Evolutionary conservation across 2,329 filamentous ascomycete species (phyloP).

Genomic region (Biscogniauxia mediterranea): DNA sequence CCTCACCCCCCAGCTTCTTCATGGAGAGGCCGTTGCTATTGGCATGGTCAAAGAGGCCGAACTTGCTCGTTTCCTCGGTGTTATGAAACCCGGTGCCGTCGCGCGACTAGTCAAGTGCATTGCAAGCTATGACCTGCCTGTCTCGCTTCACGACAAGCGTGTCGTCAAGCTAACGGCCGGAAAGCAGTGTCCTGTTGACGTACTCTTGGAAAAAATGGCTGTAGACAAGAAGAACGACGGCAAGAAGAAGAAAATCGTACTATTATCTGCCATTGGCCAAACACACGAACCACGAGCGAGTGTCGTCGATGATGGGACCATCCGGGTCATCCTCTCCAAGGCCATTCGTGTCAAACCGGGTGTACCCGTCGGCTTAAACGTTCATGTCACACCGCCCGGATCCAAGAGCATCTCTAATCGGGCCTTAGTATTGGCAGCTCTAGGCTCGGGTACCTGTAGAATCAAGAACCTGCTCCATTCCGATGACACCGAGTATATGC

Average conservation of each 20-base stretch:
- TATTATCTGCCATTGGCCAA: constrained; percentile 85
- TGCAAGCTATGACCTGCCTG: constrained; percentile 87
- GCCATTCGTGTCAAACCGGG: constrained; percentile 73
- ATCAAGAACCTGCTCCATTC: constrained; percentile 94
- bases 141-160: constrained; percentile 77
- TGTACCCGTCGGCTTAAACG: constrained; percentile 61
- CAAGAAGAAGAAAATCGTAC: constrained; percentile 90
- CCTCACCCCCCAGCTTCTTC: constrained; percentile 88
- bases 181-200: constrained; percentile 83
- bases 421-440: constrained; percentile 87
- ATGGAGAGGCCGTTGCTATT: constrained; percentile 94
- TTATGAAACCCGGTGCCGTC: constrained; percentile 82
- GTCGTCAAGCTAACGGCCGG: constrained; percentile 80
- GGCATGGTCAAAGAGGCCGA: constrained; percentile 99
- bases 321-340: constrained; percentile 79
- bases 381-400: constrained; percentile 83
- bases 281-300: constrained; percentile 86
- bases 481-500: constrained; percentile 96
- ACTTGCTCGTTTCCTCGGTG: constrained; percentile 81
- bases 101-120: constrained; percentile 90
- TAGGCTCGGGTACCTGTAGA: constrained; percentile 80
- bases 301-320: constrained; percentile 81
- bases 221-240: constrained; percentile 99
- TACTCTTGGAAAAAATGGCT: constrained; percentile 87
- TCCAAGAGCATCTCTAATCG: constrained; percentile 98